A percentile compares a stretch with the other conserved stretches of the same genome.
Evolutionary conservation across 345 rosid genomes (phyloP).

Genomic region (Clausena lansium): DNA sequence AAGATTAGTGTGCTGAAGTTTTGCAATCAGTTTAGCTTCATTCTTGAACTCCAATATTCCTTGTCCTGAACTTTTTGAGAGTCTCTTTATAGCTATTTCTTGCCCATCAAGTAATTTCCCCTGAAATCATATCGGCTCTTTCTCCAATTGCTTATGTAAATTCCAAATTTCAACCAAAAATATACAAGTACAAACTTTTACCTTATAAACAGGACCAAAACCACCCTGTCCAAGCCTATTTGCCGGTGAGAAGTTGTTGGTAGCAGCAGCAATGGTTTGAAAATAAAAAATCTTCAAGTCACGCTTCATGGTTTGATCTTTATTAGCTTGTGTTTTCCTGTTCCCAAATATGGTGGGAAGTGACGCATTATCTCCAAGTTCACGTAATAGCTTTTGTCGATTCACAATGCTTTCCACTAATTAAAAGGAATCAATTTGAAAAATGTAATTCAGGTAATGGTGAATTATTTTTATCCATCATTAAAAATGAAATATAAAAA

Average conservation of each 20-base stretch:
- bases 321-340: too few relatives aligned
- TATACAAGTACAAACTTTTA: not conserved
- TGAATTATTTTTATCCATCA: too few relatives aligned
- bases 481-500: too few relatives aligned
- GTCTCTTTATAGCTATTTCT: too few relatives aligned
- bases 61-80: too few relatives aligned
- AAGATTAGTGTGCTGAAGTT: too few relatives aligned
- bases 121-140: too few relatives aligned
- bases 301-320: too few relatives aligned
- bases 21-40: too few relatives aligned
- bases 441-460: too few relatives aligned
- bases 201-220: conserved; percentile 6
- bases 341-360: not conserved
- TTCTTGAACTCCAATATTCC: too few relatives aligned
- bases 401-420: not conserved
- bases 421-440: not conserved
- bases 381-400: not conserved
- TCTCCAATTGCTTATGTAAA: not conserved
- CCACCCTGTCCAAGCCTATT: not conserved
- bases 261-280: not conserved
- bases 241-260: not conserved
- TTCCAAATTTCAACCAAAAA: not conserved
- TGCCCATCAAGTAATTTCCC: too few relatives aligned
- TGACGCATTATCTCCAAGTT: conserved; percentile 2
- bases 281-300: not conserved